phyloP scores from a whole-genome alignment of 2,329 filamentous ascomycete species.

The Zymoseptoria pseudotritici region DNA sequence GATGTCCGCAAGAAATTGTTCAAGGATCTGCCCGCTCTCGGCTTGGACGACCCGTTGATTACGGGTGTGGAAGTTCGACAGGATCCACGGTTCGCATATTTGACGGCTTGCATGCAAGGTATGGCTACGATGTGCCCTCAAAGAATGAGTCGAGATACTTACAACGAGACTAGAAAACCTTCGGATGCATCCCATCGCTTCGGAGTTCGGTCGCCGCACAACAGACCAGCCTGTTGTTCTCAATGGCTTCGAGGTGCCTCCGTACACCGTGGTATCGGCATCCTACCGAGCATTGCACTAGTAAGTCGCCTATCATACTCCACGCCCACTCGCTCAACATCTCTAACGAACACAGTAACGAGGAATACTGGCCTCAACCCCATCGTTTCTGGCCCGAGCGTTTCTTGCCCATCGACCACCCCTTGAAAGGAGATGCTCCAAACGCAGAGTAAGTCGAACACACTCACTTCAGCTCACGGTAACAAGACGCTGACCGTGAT shows the following conservation, averaged over 20 bases:
- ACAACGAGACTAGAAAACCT: constrained; percentile 1
- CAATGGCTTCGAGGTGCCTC: constrained; percentile 1
- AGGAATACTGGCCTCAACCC: constrained; percentile 7
- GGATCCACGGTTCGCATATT: constrained; percentile 2
- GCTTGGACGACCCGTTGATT: constrained; percentile 1
- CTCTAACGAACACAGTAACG: background rate
- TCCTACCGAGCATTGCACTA: constrained; percentile 4
- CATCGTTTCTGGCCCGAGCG: constrained; percentile 7
- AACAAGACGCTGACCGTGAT: background rate
- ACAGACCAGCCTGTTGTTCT: background rate
- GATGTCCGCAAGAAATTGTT: constrained; percentile 4
- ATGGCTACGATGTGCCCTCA: background rate
- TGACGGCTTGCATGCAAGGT: constrained; percentile 6
- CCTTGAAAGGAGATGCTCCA: constrained; percentile 4
- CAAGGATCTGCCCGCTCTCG: background rate
- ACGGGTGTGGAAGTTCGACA: constrained; percentile 1
- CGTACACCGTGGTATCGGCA: constrained; percentile 8
- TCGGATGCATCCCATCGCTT: constrained; percentile 8
- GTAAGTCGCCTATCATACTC: background rate
- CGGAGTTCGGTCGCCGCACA: constrained; percentile 3
- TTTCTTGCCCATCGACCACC: constrained; percentile 2
- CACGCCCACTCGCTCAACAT: background rate
- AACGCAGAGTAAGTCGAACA: background rate
- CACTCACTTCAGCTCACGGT: background rate
- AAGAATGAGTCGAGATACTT: background rate